These are phyloP conservation scores for Irpex sp. DNA, from an alignment of 1,284 basidiomycete genomes.

Conservation along the genomic window DNA sequence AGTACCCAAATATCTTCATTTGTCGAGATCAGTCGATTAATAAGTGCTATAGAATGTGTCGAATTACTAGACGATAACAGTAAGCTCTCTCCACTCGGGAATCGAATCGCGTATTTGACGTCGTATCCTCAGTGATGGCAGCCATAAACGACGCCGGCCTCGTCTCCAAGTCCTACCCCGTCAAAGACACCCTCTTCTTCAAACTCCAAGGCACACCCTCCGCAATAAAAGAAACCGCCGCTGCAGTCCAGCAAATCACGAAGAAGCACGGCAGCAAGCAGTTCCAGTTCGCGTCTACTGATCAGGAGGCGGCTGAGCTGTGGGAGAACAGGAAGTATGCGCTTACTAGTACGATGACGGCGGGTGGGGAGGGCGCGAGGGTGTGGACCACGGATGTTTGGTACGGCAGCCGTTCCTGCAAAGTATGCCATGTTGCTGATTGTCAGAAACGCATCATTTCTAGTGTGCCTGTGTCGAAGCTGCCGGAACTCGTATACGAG, in stretches of 20 bases:
- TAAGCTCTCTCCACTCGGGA: conserved; percentile 25
- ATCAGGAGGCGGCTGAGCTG: conserved; percentile 74
- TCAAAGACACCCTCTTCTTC: conserved; percentile 83
- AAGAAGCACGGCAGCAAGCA: conserved; percentile 63
- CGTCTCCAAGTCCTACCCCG: conserved; percentile 59
- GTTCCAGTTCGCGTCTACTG: conserved; percentile 76
- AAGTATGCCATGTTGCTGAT: neutral
- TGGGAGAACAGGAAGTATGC: conserved; percentile 91
- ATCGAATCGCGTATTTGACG: neutral
- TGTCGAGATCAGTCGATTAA: neutral
- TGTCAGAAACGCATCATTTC: conserved; percentile 8
- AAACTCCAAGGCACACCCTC: conserved; percentile 79
- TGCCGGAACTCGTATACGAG: conserved; percentile 65
- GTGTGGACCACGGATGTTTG: conserved; percentile 91
- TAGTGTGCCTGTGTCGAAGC: conserved; percentile 78
- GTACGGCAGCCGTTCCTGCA: conserved; percentile 32
- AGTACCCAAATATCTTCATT: conserved; percentile 16
- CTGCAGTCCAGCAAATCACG: conserved; percentile 57
- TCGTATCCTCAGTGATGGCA: conserved; percentile 56
- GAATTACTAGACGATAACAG: conserved; percentile 77
- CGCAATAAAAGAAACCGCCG: conserved; percentile 61
- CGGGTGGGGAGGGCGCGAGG: conserved; percentile 54
- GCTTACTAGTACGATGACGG: conserved; percentile 67
- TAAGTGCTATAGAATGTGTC: conserved; percentile 67
- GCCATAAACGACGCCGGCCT: conserved; percentile 71